Base-by-base conservation (phyloP, 345 rosid species). In the Euphorbia peplus region DNA sequence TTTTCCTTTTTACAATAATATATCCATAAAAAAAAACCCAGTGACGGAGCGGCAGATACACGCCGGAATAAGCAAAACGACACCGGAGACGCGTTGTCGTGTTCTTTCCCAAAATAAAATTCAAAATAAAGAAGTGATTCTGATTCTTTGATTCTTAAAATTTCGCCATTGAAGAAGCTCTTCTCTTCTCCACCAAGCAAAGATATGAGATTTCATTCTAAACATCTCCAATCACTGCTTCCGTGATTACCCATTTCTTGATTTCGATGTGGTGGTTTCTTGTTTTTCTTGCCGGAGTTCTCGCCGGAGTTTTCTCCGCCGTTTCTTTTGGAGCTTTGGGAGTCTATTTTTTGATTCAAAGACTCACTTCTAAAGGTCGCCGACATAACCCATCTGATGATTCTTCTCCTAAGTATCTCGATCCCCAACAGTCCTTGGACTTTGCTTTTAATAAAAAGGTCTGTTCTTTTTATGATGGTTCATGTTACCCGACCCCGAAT, bases 401-500 rank as follows among this genome's bases (percentile, higher is more conserved):
- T 13, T 55, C 63, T 48, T 32, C 56, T 28, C 37, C 10, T 29
- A 35, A 32, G 12, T 50, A 64, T 28, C 72, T 67, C 13, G 79
- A 76, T 67, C 26, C 66, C 29, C 68, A 63, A 8, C 75, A 71
- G 32, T 76, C 69, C 19, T 63, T 76, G 41, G 68, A 76, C 16
- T 61, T 39, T 41, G 53, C 60, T 37, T 55, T 13, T 46, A 28
- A 44, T 42, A 76, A 76, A 60, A 67, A 71, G 79, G 79, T 74
- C 2, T 13, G 14, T 25, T n/a, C n/a, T n/a, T n/a, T n/a, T n/a
- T n/a, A n/a, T n/a, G n/a, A n/a, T n/a, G n/a, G n/a, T n/a, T n/a
- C n/a, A n/a, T n/a, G n/a, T n/a, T n/a, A n/a, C n/a, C n/a, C n/a
- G n/a, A n/a, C n/a, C n/a, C n/a, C n/a, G n/a, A n/a, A n/a, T n/a